These are phyloP conservation scores for Skeletonema potamos DNA, from an alignment of 108 stramenopile species.

Conservation along the genomic window DNA sequence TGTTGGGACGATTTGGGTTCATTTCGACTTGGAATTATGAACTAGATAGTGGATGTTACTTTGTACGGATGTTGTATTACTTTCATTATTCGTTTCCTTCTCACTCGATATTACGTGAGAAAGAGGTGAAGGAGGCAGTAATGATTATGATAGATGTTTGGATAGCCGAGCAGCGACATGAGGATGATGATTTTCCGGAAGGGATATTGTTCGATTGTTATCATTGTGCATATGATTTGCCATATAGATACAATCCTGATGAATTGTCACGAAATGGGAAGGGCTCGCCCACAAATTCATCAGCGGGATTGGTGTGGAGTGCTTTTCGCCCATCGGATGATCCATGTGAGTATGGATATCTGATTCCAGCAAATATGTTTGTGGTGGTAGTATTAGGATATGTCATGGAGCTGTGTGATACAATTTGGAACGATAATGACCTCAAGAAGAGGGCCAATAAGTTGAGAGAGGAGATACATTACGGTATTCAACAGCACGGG, in stretches of 20 bases:
- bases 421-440: slow-evolving; percentile 36
- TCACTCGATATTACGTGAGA: slow-evolving; percentile 17
- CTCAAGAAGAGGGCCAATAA: slow-evolving; percentile 30
- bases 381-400: slow-evolving; percentile 52
- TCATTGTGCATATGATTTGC: slow-evolving; percentile 36
- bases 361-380: slow-evolving; percentile 69
- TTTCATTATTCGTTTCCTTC: slow-evolving; percentile 23
- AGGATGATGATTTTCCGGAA: slow-evolving; percentile 46
- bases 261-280: slow-evolving; percentile 52
- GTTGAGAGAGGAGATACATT: slow-evolving; percentile 49
- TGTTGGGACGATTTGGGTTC: slow-evolving; percentile 55
- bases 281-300: slow-evolving; percentile 44
- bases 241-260: slow-evolving; percentile 54
- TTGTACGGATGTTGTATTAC: slow-evolving; percentile 49
- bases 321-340: slow-evolving; percentile 68
- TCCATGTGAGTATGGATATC: slow-evolving; percentile 52
- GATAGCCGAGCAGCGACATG: slow-evolving; percentile 65
- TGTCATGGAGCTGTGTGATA: slow-evolving; percentile 31
- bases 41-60: slow-evolving; percentile 60
- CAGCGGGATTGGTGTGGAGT: slow-evolving; percentile 50
- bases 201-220: slow-evolving; percentile 53
- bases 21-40: slow-evolving; percentile 71
- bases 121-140: slow-evolving; percentile 45
- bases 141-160: slow-evolving; percentile 60
- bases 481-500: slow-evolving; percentile 59